phyloP scores from a whole-genome alignment of 2,329 filamentous ascomycete species.

The Aspergillus sp. region DNA sequence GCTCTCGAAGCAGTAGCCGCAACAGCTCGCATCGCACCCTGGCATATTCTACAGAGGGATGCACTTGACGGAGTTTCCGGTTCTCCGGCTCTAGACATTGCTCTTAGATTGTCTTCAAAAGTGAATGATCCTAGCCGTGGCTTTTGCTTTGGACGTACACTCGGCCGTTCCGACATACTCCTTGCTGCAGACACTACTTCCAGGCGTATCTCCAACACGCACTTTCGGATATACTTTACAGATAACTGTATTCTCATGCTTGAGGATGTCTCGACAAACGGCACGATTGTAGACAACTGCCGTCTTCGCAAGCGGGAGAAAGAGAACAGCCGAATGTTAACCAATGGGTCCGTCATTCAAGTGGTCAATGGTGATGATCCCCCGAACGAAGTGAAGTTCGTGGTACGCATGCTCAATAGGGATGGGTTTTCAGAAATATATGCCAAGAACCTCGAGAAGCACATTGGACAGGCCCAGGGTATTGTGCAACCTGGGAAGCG shows the following conservation, averaged over 20 bases:
- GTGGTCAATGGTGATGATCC: constrained; percentile 56
- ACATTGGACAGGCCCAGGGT: constrained; percentile 52
- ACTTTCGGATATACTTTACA: constrained; percentile 92
- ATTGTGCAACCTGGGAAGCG: constrained; percentile 23
- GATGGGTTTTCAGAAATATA: constrained; percentile 70
- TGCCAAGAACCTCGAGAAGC: constrained; percentile 65
- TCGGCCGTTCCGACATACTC: constrained; percentile 67
- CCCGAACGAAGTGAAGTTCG: constrained; percentile 69
- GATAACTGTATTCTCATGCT: constrained; percentile 85
- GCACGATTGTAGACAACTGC: constrained; percentile 77
- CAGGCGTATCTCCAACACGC: constrained; percentile 84
- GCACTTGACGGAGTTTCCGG: constrained; percentile 41
- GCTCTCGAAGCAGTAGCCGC: constrained; percentile 69
- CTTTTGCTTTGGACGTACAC: constrained; percentile 84
- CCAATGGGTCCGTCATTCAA: constrained; percentile 70
- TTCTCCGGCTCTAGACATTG: constrained; percentile 59
- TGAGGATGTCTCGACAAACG: constrained; percentile 93
- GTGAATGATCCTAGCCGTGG: constrained; percentile 69
- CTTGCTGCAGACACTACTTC: constrained; percentile 67
- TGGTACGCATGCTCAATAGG: constrained; percentile 78
- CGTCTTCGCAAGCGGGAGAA: constrained; percentile 59
- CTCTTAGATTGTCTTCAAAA: constrained; percentile 73
- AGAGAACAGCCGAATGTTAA: constrained; percentile 63
- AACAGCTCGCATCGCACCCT: constrained; percentile 52
- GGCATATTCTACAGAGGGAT: constrained; percentile 60